Evolutionary conservation across 306 rosid genomes (phyloP), one percentile per base, ranked within the genome.

Genomic region (Malus asiatica): DNA sequence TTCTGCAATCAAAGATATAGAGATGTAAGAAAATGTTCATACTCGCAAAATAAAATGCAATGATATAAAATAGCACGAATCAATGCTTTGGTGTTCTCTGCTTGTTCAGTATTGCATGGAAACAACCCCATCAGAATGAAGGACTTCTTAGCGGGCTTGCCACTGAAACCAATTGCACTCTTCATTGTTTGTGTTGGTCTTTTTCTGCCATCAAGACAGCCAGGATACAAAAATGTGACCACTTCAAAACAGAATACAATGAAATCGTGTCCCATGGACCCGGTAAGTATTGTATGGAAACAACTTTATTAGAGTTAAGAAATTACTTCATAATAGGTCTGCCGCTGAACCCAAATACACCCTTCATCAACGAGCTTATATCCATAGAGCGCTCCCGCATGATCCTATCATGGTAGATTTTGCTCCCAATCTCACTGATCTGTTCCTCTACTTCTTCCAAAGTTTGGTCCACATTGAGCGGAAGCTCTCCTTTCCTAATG

Each of bases 371-470:
- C 42, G 98, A 80, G 87, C 90, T 89, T 75, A 90, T 84, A 87
- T 92, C 98, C 73, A 95, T 89, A 45, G 96, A 90, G 12, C 87
- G 95, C 71, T 88, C 97, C 85, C 77, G 84, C 89, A 84, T 95
- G 35, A 95, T 83, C 88, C 35, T 82, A 69, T 92, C 97, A 77
- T 92, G 98, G 84, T 95, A 92, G 66, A 95, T 81, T 89, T 95
- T 95, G 90, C 98, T 89, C 67, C 98, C 98, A 65, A 95, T 90
- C 81, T 95, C 98, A 20, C 80, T 46, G 70, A 92, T 86, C 71
- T 89, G 87, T 71, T 95, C 97, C 78, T 95, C 98, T 82, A 87
- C 97, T 83, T 92, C 97, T 85, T 92, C 97, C 55, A 95, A 79
- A 51, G 93, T 76, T 84, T 86, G 91, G 83, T 95, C 98, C 83